A percentile compares a stretch with the other conserved stretches of the same genome.
phyloP scores from a whole-genome alignment of 768 basidiomycete genomes.

The Russula abietina region DNA sequence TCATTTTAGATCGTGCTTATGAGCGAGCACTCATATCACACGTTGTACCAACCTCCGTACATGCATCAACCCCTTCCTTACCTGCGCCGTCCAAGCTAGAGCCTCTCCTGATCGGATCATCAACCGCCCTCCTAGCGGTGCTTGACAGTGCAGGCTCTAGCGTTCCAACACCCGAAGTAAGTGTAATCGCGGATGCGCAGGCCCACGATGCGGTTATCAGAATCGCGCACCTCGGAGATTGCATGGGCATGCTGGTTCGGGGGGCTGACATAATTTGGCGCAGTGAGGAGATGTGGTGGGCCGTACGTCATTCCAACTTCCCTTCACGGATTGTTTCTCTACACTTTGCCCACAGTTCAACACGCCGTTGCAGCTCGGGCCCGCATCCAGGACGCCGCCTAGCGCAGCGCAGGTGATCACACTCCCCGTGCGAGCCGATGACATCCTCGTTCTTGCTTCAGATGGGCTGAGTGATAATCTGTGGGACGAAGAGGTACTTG shows the following conservation, averaged over 20 bases:
- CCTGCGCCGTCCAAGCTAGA: conserved; percentile 14
- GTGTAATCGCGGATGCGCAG: conserved; percentile 34
- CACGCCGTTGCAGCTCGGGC: conserved; percentile 60
- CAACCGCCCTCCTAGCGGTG: conserved; percentile 62
- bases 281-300: conserved; percentile 92
- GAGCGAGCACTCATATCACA: conserved; percentile 60
- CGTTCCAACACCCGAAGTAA: conserved; percentile 34
- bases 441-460: conserved; percentile 73
- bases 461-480: conserved; percentile 84
- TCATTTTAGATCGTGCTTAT: conserved; percentile 65
- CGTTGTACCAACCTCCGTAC: conserved; percentile 33
- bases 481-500: conserved; percentile 83
- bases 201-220: conserved; percentile 54
- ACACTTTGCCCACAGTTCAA: conserved; percentile 40
- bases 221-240: conserved; percentile 83
- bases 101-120: conserved; percentile 55
- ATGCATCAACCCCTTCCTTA: conserved; percentile 19
- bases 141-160: conserved; percentile 35
- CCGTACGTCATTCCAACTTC: conserved; percentile 37
- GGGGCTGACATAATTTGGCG: conserved; percentile 76
- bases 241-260: conserved; percentile 81
- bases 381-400: conserved; percentile 55
- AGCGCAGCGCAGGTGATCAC: conserved; percentile 63
- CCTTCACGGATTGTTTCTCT: conserved; percentile 5
- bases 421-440: conserved; percentile 61